These are phyloP conservation scores for Neurospora terricola DNA, from an alignment of 495 filamentous ascomycete species.

Conservation along the genomic window DNA sequence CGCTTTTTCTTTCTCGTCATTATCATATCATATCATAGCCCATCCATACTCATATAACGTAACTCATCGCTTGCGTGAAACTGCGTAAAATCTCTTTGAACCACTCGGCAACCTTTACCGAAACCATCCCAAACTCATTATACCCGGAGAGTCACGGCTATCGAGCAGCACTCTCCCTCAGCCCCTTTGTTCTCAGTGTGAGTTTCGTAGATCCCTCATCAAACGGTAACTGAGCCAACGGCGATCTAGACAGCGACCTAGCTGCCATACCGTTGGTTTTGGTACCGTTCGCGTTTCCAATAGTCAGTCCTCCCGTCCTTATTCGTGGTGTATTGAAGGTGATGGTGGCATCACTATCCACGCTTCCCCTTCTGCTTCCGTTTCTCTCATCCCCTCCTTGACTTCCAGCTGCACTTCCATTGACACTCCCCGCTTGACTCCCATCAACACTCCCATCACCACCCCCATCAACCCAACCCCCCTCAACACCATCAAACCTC, in stretches of 20 bases:
- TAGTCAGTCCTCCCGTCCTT: constrained; percentile 18
- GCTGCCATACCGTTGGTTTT: neutral
- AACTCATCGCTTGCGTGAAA: no score
- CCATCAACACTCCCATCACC: neutral
- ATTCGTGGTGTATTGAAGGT: constrained; percentile 21
- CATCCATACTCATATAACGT: no score
- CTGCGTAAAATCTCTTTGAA: no score
- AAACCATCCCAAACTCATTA: neutral
- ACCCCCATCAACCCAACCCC: constrained; percentile 2
- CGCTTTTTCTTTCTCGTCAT: no score
- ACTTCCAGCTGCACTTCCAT: neutral
- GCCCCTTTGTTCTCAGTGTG: constrained; percentile 35
- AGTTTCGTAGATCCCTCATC: constrained; percentile 27
- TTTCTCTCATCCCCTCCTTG: neutral
- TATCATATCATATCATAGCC: no score
- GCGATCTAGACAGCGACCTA: neutral
- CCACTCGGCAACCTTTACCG: no score
- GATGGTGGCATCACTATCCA: constrained; percentile 39
- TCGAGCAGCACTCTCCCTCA: constrained; percentile 34
- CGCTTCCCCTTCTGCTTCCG: constrained; percentile 38
- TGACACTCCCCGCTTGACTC: neutral
- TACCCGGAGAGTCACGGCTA: neutral
- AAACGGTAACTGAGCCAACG: constrained; percentile 26
- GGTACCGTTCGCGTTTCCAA: constrained; percentile 6
- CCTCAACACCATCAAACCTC: neutral